These are phyloP conservation scores for Coemansia sp. DNA, from an alignment of 192 early-diverging fungal genomes.

Conservation along the genomic window DNA sequence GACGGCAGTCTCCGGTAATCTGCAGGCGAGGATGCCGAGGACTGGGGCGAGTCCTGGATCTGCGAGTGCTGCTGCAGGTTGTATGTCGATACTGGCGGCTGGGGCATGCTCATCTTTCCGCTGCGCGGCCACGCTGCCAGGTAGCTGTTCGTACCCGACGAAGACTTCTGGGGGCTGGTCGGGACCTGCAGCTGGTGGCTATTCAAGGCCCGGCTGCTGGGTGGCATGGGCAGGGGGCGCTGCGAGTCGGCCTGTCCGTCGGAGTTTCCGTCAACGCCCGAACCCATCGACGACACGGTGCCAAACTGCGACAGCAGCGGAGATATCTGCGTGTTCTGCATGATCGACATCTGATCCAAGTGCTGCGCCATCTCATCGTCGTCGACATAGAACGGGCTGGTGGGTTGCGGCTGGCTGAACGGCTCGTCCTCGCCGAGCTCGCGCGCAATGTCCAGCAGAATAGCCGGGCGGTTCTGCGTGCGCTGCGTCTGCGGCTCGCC, in stretches of 20 bases:
- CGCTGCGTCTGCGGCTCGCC: constrained; percentile 4
- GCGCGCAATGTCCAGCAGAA: constrained; percentile 44
- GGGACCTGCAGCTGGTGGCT: too few species aligned
- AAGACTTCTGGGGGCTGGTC: too few species aligned
- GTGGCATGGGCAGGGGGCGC: background rate
- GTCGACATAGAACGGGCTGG: constrained; percentile 31
- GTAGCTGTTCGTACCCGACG: too few species aligned
- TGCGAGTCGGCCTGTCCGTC: too few species aligned
- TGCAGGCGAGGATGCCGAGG: background rate
- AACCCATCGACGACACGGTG: constrained; percentile 5
- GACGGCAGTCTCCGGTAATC: constrained; percentile 42
- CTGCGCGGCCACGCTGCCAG: too few species aligned
- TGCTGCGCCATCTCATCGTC: constrained; percentile 31
- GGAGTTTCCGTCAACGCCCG: too few species aligned
- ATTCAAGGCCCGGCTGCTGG: background rate
- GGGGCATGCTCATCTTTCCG: constrained; percentile 7
- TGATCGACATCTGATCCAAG: constrained; percentile 21
- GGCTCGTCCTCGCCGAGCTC: constrained; percentile 42
- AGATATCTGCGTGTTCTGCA: constrained; percentile 8
- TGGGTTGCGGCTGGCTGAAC: constrained; percentile 5
- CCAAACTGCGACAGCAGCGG: constrained; percentile 16
- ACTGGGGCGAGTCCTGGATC: background rate
- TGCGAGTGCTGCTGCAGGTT: constrained; percentile 24
- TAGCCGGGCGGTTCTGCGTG: constrained; percentile 8
- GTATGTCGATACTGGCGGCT: constrained; percentile 19